Base-by-base conservation (phyloP, 2,329 filamentous ascomycete genomes). In the Microsporum audouinii region DNA sequence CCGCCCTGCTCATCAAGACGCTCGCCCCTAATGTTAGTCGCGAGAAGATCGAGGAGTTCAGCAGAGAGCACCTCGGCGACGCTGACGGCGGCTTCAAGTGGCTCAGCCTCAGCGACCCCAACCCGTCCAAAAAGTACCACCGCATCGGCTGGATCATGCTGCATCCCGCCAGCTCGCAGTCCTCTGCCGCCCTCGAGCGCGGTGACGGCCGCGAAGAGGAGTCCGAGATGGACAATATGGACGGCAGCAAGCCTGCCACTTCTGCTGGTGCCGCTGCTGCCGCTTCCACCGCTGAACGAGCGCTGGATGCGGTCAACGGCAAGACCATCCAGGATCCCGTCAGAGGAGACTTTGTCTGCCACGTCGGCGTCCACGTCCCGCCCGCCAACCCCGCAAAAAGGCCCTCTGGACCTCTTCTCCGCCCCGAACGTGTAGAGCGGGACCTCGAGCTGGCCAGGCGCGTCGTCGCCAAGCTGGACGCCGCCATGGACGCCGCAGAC, bases 81-180 rank as follows among this genome's bases (percentile, higher is more conserved):
- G 87, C 86, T 55, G 87, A 94, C 65, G 91, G 91, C 59, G 92
- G 92, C 1, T 96, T 94, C 78, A 95, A 92, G 71, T 97, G 92
- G 86, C 80, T 99, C 3, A 97, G 92, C 38, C 81, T 99, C 57
- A 96, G 91, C 66, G 94, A 99, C 69, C 94, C 94, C 0, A 99
- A 99, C 70, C 94, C 94, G 1, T 88, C 90, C 69, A 99, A 99
- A 77, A 88, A 95, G 65, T 99, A 91, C 70, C 94, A 99, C 71
- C 87, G 94, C 27, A 97, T 99, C 73, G 94, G 94, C 27, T 99
- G 95, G 92, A 95, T 99, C 63, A 94, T 97, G 82, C 81, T 99
- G 7, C 88, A 97, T 59, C 88, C 90, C 5, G 84, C 84, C 12
- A 4, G 7, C 10, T 80, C 87, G 0, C 89, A 95, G 61, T 79